A percentile compares a stretch with the other conserved stretches of the same genome.
phyloP scores from a whole-genome alignment of 768 basidiomycete species.

The Collybiopsis luxurians region DNA sequence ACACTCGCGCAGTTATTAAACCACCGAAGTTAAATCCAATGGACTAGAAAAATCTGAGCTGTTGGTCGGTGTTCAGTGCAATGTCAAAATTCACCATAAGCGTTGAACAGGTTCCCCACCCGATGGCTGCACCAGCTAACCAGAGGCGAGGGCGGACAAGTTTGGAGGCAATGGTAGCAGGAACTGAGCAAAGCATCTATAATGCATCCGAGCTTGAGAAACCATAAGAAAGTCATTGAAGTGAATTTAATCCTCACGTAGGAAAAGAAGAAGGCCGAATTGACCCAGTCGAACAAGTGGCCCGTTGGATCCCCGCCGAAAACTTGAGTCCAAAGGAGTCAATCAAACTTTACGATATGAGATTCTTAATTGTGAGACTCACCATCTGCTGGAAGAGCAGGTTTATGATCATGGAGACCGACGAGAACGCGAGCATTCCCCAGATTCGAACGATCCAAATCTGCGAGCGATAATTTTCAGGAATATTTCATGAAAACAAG shows the following conservation, averaged over 20 bases:
- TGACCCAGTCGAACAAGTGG: conserved; percentile 72
- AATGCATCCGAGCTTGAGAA: not conserved
- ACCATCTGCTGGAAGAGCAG: conserved; percentile 59
- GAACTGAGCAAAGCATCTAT: conserved; percentile 74
- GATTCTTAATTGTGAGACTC: no score
- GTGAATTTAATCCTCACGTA: conserved; percentile 45
- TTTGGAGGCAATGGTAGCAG: conserved; percentile 64
- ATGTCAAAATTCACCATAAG: conserved; percentile 49
- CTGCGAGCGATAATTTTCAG: conserved; percentile 21
- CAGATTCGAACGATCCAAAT: conserved; percentile 74
- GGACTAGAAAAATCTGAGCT: no score
- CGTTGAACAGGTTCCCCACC: conserved; percentile 77
- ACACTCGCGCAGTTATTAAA: conserved; percentile 54
- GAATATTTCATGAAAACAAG: not conserved
- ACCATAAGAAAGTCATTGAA: not conserved
- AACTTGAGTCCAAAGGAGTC: conserved; percentile 10
- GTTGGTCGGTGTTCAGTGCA: not conserved
- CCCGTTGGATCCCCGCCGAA: conserved; percentile 71
- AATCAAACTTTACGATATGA: no score
- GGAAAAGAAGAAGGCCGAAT: conserved; percentile 75
- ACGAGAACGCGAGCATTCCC: conserved; percentile 66
- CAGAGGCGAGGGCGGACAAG: conserved; percentile 65
- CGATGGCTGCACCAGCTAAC: conserved; percentile 62
- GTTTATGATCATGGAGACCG: conserved; percentile 18
- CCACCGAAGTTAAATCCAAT: conserved; percentile 59